Percentiles rank a stretch among this genome's conserved stretches.
Conservation (phyloP, 2,329 filamentous ascomycete genomes). For the Botryotinia narcissicola region DNA sequence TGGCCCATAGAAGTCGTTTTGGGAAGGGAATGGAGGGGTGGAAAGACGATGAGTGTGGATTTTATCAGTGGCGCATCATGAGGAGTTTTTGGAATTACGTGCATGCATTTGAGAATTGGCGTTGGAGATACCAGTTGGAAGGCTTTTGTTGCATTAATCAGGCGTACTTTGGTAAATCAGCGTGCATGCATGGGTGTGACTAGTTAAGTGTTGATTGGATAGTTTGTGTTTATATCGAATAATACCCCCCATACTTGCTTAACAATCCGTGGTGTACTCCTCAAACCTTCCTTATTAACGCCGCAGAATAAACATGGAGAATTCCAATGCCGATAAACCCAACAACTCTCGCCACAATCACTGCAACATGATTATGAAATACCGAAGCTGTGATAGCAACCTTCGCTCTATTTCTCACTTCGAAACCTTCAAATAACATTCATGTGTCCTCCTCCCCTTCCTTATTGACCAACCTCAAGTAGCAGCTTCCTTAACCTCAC, state of each 20-base stretch:
- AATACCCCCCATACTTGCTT: not conserved
- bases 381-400: not conserved
- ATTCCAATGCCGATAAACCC: not conserved
- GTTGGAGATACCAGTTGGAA: slow-evolving; percentile 7
- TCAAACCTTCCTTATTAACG: not conserved
- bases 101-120: slow-evolving; percentile 11
- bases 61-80: slow-evolving; percentile 14
- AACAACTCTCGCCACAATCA: not conserved
- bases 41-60: slow-evolving; percentile 14
- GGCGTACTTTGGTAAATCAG: not conserved
- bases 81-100: slow-evolving; percentile 6
- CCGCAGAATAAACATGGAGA: not conserved
- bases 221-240: slow-evolving; percentile 1
- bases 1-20: slow-evolving; percentile 31
- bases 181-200: not conserved
- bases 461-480: slow-evolving; percentile 40
- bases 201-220: not conserved
- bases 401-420: not conserved
- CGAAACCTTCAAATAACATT: not conserved
- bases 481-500: slow-evolving; percentile 80
- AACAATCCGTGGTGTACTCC: not conserved
- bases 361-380: not conserved
- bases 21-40: slow-evolving; percentile 19
- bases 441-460: not conserved
- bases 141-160: slow-evolving; percentile 5